A percentile compares a stretch with the other conserved stretches of the same genome.
phyloP scores from a whole-genome alignment of 805 yeast genomes.

The Spathaspora girioi region DNA sequence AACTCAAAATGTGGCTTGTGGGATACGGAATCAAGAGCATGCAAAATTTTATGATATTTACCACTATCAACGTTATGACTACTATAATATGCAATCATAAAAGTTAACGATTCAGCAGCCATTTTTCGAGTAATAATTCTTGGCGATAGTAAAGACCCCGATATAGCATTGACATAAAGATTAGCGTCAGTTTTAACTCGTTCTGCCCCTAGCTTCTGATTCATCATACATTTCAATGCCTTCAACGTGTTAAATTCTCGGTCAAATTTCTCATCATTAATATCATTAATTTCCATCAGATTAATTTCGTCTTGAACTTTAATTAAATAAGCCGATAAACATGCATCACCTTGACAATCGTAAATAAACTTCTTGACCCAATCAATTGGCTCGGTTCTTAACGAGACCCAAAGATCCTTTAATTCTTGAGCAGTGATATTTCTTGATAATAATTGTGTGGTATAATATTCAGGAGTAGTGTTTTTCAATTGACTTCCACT shows the following conservation, averaged over 20 bases:
- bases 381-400: conserved; percentile 78
- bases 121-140: conserved; percentile 70
- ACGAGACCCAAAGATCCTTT: conserved; percentile 83
- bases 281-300: conserved; percentile 28
- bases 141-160: conserved; percentile 73
- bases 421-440: conserved; percentile 65
- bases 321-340: conserved; percentile 56
- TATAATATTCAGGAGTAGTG: conserved; percentile 65
- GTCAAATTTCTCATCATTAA: conserved; percentile 53
- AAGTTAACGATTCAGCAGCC: conserved; percentile 71
- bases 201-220: conserved; percentile 59
- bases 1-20: conserved; percentile 37
- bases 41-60: conserved; percentile 55
- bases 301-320: conserved; percentile 49
- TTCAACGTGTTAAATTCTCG: conserved; percentile 73
- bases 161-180: conserved; percentile 52
- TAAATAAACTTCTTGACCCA: conserved; percentile 80
- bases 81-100: conserved; percentile 39
- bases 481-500: conserved; percentile 14
- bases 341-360: conserved; percentile 75
- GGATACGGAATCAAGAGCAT: conserved; percentile 46
- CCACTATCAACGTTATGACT: conserved; percentile 17
- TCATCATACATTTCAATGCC: conserved; percentile 72
- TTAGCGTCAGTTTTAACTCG: conserved; percentile 46
- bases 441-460: conserved; percentile 68